Evolutionary conservation across 805 yeast species (phyloP), one percentile per base, ranked within the genome.

Genomic region (Ogataea angusta): DNA sequence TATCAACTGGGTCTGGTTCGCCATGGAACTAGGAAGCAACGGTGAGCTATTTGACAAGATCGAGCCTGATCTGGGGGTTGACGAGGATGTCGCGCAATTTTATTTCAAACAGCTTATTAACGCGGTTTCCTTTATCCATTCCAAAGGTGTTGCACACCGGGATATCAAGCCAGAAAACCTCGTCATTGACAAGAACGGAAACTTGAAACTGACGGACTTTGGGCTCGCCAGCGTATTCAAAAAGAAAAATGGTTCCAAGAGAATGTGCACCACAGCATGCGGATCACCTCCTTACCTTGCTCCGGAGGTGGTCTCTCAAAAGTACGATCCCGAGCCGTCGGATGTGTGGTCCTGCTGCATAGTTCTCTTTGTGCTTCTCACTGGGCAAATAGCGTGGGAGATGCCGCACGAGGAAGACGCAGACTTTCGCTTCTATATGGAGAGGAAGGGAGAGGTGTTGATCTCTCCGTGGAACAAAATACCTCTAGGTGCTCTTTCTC

Each of bases 211-310:
- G n/a, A 80, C 87, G 0, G 93, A 84, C 61, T 84, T 85, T 62
- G 93, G 93, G 0, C 62, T 85, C 12, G 88, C 90, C 0, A 72
- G 80, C 22, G 76, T 78, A 7, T 82, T 72, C 52, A 70, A 65
- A 47, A 72, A 73, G 30, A 69, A 65, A 27, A 59, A 58, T 12
- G 84, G 83, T 2, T 58, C 68, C 4, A 67, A 65, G 35, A 59
- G 79, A 42, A 40, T 68, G 34, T 71, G 79, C 28, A 57, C 62
- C 17, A 73, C 80, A 21, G 72, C 82, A 23, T 76, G 88, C 59
- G 85, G 91, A 0, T 79, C 85, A 1, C 84, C 86, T 1, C 90
- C 89, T 5, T 84, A 84, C 54, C 74, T 82, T 68, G 91, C 93
- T 1, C 93, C 93, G 2, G 93, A 84, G 52, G 72, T 84, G 14